Percentiles rank a stretch among this genome's conserved stretches.
Conservation (phyloP, 305 asterid genomes). For the Fraxinus dipetala region DNA sequence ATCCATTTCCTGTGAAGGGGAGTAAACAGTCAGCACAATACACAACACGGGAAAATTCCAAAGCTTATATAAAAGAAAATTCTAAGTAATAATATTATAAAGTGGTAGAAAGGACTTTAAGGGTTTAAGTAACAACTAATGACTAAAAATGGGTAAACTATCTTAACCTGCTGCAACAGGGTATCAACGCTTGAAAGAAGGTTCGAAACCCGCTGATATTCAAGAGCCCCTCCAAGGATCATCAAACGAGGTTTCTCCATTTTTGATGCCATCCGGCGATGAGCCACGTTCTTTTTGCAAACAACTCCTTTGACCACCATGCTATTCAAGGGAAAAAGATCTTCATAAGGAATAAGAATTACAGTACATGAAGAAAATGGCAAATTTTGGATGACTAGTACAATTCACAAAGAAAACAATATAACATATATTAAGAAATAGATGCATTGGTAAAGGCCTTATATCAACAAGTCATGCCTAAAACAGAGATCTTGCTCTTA, state of each 20-base stretch:
- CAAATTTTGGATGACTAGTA: neutral
- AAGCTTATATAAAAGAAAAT: neutral
- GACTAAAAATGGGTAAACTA: conserved; percentile 22
- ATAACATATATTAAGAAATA: neutral
- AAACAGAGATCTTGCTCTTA: neutral
- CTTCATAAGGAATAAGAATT: conserved; percentile 24
- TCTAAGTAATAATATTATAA: neutral
- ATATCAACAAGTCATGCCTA: neutral
- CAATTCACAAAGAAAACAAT: neutral
- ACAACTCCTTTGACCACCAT: conserved; percentile 85
- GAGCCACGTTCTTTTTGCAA: conserved; percentile 95
- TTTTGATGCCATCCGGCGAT: conserved; percentile 86
- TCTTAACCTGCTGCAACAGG: conserved; percentile 84
- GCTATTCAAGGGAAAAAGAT: conserved; percentile 42
- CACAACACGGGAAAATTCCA: conserved; percentile 7
- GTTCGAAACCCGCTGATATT: conserved; percentile 90
- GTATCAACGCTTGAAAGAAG: conserved; percentile 93
- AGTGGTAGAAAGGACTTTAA: conserved; percentile 15
- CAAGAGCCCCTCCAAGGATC: conserved; percentile 96
- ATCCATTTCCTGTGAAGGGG: conserved; percentile 81
- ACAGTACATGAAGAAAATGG: conserved; percentile 5
- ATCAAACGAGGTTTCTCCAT: conserved; percentile 82
- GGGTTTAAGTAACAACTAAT: neutral
- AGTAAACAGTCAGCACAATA: conserved; percentile 27
- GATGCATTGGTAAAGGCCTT: neutral